Base-by-base conservation (phyloP, 331 rosid genomes). In the Pyracantha coccinea region DNA sequence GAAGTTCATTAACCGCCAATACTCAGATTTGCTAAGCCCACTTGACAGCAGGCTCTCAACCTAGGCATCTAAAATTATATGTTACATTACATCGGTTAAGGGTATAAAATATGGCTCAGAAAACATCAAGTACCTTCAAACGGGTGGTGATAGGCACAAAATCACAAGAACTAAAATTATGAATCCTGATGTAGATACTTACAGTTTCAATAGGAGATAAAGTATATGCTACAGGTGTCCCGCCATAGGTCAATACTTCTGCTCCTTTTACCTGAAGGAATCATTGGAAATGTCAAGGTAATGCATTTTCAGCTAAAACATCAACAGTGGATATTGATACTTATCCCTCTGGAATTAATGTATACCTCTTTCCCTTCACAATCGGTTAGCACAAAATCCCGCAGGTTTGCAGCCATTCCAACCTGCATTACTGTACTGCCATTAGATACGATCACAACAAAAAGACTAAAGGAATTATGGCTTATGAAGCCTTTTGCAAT, bases 391-490 rank as follows among this genome's bases (percentile, higher is more conserved):
- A 90, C 89, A 85, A 84, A 90, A 74, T 92, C 93, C 74, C 81
- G 79, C 87, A 91, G 83, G 82, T 94, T 94, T 76, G 96, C 97
- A 79, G 99, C 99, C 96, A 94, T 90, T 62, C 92, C 97, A 64
- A 90, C 90, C 98, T 93, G 84, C 35, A 79, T 62, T 78, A 61
- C 45, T 52, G 53, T 60, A 66, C 84, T 65, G 66, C 50, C 47
- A 65, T 77, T 7, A 35, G 71, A 59, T 35, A 58, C 33, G 47
- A 57, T 21, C 70, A 27, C 10, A 64, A 64, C 23, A 53, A 50
- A 60, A 64, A 23, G 1, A 33, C 4, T 11, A 25, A 23, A 35
- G 27, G 27, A 32, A 54, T 12, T 31, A n/a, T 31, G 68, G 68
- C 21, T 17, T 17, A 16, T 2, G 12, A 61, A 17, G 0, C 28